A percentile compares a stretch with the other conserved stretches of the same genome.
Conservation (phyloP, 805 yeast species). For the Candida endomychidarum region DNA sequence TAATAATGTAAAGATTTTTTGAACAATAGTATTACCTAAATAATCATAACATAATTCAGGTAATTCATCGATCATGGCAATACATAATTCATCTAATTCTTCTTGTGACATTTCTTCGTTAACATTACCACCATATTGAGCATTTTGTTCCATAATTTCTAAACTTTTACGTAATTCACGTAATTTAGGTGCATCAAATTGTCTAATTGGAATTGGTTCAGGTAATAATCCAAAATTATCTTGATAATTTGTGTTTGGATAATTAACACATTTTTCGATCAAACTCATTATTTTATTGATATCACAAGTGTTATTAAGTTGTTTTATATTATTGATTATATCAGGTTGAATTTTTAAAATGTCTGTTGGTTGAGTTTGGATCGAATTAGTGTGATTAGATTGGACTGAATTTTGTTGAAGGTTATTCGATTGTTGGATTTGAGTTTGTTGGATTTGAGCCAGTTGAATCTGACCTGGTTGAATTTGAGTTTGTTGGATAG, state of each 20-base stretch:
- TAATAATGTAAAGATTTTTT: slow-evolving; percentile 76
- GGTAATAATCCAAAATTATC: slow-evolving; percentile 74
- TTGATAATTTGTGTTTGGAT: slow-evolving; percentile 48
- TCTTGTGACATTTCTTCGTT: slow-evolving; percentile 35
- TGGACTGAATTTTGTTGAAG: neutral
- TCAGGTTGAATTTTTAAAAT: slow-evolving; percentile 23
- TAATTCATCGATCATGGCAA: slow-evolving; percentile 82
- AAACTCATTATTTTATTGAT: slow-evolving; percentile 44
- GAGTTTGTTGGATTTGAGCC: slow-evolving; percentile 11
- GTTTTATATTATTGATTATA: slow-evolving; percentile 20
- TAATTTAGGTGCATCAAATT: slow-evolving; percentile 83
- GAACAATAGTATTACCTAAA: slow-evolving; percentile 93
- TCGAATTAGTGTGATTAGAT: neutral
- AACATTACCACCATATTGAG: slow-evolving; percentile 3
- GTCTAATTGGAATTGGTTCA: slow-evolving; percentile 63
- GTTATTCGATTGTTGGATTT: too few species aligned
- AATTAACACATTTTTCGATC: slow-evolving; percentile 33
- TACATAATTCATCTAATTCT: slow-evolving; percentile 78
- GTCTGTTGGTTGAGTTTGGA: slow-evolving; percentile 17
- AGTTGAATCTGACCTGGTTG: neutral
- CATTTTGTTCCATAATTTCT: slow-evolving; percentile 32
- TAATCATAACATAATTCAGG: slow-evolving; percentile 92
- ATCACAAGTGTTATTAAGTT: slow-evolving; percentile 27
- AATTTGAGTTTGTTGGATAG: neutral
- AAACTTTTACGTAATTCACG: slow-evolving; percentile 76